Evolutionary conservation across 306 rosid genomes (phyloP).

Genomic region (Lathyrus tuberosus): DNA sequence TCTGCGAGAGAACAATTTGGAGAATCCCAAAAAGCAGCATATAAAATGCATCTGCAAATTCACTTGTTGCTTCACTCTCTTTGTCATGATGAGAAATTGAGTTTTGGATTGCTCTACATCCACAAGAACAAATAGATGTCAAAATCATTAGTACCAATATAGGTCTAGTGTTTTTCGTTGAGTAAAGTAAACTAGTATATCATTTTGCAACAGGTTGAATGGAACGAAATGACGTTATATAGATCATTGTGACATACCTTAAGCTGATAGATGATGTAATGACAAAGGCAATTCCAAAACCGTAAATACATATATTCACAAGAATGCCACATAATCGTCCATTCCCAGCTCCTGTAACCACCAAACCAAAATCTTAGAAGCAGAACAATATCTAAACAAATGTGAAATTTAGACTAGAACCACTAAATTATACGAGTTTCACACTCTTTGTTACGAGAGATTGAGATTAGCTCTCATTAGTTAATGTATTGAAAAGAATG

Average conservation of each 20-base stretch:
- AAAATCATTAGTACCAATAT: conserved; percentile 20
- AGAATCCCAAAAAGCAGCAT: conserved; percentile 65
- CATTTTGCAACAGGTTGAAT: too few species aligned
- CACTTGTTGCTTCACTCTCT: conserved; percentile 42
- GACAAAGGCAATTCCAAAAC: conserved; percentile 58
- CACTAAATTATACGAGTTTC: too few species aligned
- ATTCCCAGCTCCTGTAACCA: conserved; percentile 44
- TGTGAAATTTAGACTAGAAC: neutral
- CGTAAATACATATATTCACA: conserved; percentile 53
- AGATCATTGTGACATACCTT: conserved; percentile 40
- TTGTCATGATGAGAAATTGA: conserved; percentile 47
- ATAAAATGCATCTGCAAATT: conserved; percentile 41
- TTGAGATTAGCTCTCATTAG: neutral
- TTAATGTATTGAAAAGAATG: neutral
- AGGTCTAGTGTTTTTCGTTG: neutral
- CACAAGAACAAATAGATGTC: conserved; percentile 28
- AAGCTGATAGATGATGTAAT: conserved; percentile 58
- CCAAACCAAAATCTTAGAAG: conserved; percentile 19
- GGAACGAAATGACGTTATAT: too few species aligned
- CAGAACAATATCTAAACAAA: neutral
- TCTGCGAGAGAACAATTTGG: conserved; percentile 69
- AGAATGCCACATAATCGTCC: conserved; percentile 50
- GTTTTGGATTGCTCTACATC: conserved; percentile 52
- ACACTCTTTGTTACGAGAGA: neutral
- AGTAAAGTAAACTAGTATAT: too few species aligned